phyloP scores from a whole-genome alignment of 2,329 filamentous ascomycete genomes.

The Xylaria hypoxylon region DNA sequence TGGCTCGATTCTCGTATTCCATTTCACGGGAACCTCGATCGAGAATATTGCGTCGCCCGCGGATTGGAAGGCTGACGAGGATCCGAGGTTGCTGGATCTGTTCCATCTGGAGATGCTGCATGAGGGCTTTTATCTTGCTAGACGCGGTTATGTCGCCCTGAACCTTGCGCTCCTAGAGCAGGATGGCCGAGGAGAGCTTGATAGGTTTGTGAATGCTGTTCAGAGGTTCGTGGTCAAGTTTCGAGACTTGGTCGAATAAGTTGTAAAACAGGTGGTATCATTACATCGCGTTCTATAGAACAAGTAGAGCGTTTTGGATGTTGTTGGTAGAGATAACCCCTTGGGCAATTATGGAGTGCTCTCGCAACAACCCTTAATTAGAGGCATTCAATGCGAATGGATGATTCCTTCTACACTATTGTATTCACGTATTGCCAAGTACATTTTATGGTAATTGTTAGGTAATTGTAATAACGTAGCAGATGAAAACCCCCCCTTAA shows the following conservation, averaged over 20 bases:
- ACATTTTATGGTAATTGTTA: too few relatives aligned
- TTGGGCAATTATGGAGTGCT: neutral
- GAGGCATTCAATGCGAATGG: too few relatives aligned
- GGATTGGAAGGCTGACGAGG: conserved; percentile 43
- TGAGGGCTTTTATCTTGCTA: conserved; percentile 57
- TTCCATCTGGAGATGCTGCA: conserved; percentile 62
- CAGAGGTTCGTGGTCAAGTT: conserved; percentile 49
- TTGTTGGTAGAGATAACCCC: neutral
- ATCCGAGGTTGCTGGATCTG: conserved; percentile 54
- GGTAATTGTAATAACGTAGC: too few relatives aligned
- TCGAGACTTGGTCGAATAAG: conserved; percentile 19
- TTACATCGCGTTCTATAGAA: neutral
- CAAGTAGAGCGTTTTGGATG: neutral
- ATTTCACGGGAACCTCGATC: conserved; percentile 48
- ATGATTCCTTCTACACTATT: too few relatives aligned
- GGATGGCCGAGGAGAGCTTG: conserved; percentile 49
- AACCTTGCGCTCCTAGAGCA: conserved; percentile 54
- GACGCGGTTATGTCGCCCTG: conserved; percentile 57
- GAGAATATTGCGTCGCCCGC: conserved; percentile 44
- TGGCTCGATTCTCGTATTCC: conserved; percentile 39
- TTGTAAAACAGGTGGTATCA: neutral
- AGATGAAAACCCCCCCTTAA: too few relatives aligned
- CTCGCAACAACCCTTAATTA: neutral
- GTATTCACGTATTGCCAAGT: too few relatives aligned
- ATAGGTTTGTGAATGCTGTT: conserved; percentile 56